These are phyloP conservation scores for Lepidopterella palustris DNA, from an alignment of 495 filamentous ascomycete genomes.

Conservation along the genomic window DNA sequence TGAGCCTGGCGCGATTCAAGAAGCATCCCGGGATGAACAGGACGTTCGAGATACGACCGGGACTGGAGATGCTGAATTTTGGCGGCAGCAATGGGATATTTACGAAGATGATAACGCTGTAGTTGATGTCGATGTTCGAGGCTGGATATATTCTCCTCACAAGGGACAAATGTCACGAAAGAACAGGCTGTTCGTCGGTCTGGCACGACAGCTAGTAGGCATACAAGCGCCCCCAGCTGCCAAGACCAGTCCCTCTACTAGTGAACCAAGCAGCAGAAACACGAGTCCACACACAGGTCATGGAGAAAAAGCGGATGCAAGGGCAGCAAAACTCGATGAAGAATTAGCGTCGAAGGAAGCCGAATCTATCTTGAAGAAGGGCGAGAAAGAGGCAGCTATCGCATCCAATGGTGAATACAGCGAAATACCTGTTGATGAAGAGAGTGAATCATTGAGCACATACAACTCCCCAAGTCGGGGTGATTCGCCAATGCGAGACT, in stretches of 20 bases:
- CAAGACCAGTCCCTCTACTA: conserved; percentile 30
- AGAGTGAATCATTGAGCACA: conserved; percentile 28
- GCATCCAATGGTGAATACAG: conserved; percentile 60
- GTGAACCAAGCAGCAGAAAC: conserved; percentile 31
- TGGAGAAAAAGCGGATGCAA: conserved; percentile 30
- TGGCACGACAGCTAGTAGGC: conserved; percentile 78
- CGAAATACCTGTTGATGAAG: conserved; percentile 38
- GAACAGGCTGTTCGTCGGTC: conserved; percentile 75
- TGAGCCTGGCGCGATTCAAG: conserved; percentile 38
- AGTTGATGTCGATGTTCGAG: conserved; percentile 88
- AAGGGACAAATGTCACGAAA: conserved; percentile 80
- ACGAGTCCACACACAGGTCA: conserved; percentile 36
- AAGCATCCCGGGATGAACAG: conserved; percentile 29
- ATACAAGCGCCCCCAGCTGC: conserved; percentile 58
- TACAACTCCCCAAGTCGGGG: conserved; percentile 10
- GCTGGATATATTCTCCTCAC: conserved; percentile 87
- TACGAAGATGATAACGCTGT: conserved; percentile 71
- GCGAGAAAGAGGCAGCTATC: conserved; percentile 61
- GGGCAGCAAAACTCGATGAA: conserved; percentile 46
- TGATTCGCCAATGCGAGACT: conserved; percentile 17
- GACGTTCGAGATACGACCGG: conserved; percentile 35
- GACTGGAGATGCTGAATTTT: conserved; percentile 56
- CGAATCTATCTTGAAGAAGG: conserved; percentile 62
- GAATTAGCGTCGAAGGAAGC: conserved; percentile 65
- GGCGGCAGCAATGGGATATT: conserved; percentile 61